phyloP scores from a whole-genome alignment of 2,329 filamentous ascomycete genomes.

The Tolypocladium amazonense region DNA sequence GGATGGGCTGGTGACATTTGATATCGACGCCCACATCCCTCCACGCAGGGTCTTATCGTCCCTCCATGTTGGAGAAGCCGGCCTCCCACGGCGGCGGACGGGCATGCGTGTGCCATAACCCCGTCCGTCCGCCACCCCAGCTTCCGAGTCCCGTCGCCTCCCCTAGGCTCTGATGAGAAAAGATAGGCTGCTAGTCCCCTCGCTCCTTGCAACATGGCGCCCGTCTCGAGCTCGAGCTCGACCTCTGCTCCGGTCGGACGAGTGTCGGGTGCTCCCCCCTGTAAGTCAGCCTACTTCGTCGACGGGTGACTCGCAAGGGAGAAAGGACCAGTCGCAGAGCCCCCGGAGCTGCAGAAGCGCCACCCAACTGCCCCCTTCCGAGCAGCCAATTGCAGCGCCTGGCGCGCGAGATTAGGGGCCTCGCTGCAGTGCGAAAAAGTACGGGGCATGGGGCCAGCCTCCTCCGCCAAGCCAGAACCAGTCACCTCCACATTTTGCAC shows the following conservation, averaged over 20 bases:
- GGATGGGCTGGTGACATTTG: background rate
- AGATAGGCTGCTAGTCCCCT: background rate
- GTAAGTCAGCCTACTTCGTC: background rate
- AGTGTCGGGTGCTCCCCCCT: background rate
- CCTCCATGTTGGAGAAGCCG: background rate
- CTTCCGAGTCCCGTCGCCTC: background rate
- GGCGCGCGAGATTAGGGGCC: background rate
- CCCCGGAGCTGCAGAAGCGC: background rate
- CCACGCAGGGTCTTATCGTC: background rate
- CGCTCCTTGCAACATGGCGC: background rate
- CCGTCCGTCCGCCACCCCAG: background rate
- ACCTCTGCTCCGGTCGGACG: too few relatives aligned
- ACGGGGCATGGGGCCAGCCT: background rate
- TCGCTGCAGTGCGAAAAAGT: background rate
- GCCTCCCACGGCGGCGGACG: background rate
- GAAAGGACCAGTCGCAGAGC: background rate
- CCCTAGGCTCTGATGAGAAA: background rate
- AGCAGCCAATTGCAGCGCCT: background rate
- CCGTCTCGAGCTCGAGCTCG: background rate
- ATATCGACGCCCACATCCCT: background rate
- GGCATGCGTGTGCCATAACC: background rate
- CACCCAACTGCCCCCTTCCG: background rate
- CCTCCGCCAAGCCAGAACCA: background rate
- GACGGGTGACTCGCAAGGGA: background rate
- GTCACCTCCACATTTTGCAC: background rate